Percentiles rank a stretch among this genome's conserved stretches.
phyloP scores from a whole-genome alignment of 164 flowering plant species.

The Litsea cubeba region DNA sequence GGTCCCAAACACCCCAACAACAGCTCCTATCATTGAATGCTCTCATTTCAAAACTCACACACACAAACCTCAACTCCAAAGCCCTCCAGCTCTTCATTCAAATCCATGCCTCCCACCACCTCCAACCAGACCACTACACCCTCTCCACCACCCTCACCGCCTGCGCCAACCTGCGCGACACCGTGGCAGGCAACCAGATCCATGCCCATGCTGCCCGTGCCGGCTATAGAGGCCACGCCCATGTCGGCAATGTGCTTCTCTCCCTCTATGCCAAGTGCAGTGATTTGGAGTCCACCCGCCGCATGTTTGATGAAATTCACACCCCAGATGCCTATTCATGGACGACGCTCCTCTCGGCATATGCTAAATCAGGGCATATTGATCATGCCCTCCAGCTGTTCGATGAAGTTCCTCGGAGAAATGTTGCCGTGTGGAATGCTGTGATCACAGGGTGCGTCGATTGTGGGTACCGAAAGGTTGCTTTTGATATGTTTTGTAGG shows the following conservation, averaged over 20 bases:
- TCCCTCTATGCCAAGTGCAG: conserved; percentile 49
- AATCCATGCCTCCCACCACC: conserved; percentile 41
- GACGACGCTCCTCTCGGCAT: conserved; percentile 59
- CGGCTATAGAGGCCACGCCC: conserved; percentile 39
- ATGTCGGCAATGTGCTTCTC: conserved; percentile 59
- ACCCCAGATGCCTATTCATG: conserved; percentile 66
- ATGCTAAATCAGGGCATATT: conserved; percentile 41
- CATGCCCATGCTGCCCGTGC: conserved; percentile 39
- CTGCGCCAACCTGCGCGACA: conserved; percentile 37
- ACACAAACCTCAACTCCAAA: conserved; percentile 29
- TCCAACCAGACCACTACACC: conserved; percentile 64
- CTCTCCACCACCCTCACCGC: conserved; percentile 59
- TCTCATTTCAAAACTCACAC: conserved; percentile 34
- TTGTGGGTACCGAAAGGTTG: conserved; percentile 32
- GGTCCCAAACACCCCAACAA: conserved; percentile 11
- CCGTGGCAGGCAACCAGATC: conserved; percentile 41
- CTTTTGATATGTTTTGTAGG: conserved; percentile 39
- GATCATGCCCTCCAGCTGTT: conserved; percentile 38
- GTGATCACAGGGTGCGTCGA: conserved; percentile 63
- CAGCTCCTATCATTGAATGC: conserved; percentile 41
- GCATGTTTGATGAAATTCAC: conserved; percentile 45
- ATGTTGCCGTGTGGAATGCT: conserved; percentile 64
- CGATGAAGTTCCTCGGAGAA: conserved; percentile 38
- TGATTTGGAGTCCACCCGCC: conserved; percentile 37
- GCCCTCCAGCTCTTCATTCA: conserved; percentile 48